Conservation (phyloP, 768 basidiomycete genomes). For the Trametes punicea region DNA sequence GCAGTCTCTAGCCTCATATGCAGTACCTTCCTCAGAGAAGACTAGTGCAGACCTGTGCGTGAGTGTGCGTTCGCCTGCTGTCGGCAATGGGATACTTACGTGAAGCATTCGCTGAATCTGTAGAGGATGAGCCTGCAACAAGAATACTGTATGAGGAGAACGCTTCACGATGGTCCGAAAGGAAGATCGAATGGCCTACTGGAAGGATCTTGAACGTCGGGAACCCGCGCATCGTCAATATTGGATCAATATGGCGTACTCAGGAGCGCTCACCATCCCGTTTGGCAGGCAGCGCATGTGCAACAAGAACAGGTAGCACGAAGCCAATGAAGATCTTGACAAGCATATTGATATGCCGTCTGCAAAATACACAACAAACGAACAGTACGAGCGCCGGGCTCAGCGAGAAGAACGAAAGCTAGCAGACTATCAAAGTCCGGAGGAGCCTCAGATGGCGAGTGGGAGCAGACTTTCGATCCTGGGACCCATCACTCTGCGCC, state of each 20-base stretch:
- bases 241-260: background rate
- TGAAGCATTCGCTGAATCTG: no score
- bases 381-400: background rate
- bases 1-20: no score
- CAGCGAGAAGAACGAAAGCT: background rate
- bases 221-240: background rate
- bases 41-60: no score
- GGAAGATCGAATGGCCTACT: no score
- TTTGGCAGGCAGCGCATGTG: background rate
- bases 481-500: no score
- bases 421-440: background rate
- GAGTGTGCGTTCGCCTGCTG: no score
- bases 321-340: background rate
- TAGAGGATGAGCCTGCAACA: no score
- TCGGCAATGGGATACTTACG: no score
- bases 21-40: background rate
- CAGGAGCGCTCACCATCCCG: background rate
- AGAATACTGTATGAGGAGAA: no score
- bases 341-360: background rate
- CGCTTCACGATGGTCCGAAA: no score
- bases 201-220: no score
- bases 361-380: background rate
- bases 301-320: background rate
- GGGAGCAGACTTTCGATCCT: no score
- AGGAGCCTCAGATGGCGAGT: background rate